phyloP scores from a whole-genome alignment of 495 filamentous ascomycete genomes.

The Talaromyces thailandensis region DNA sequence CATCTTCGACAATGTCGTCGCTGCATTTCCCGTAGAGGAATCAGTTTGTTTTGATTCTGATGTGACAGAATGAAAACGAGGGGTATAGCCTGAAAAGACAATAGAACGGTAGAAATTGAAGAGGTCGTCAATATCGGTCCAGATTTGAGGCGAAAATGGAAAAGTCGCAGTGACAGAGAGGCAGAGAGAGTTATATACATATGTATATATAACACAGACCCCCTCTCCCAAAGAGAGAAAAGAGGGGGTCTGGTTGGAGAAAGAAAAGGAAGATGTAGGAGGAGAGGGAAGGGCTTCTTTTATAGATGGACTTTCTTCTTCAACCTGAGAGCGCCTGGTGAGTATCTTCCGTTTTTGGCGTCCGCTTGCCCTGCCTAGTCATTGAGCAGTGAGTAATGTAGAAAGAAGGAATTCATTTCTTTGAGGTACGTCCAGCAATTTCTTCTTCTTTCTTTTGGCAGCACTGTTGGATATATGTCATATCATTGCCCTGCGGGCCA shows the following conservation, averaged over 20 bases:
- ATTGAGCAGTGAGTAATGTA: not conserved
- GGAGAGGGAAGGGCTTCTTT: not conserved
- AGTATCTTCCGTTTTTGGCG: not conserved
- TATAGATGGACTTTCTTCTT: not conserved
- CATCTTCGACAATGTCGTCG: too few species aligned
- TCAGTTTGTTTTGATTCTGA: too few species aligned
- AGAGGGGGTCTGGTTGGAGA: not conserved
- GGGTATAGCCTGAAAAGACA: too few species aligned
- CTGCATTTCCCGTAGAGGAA: too few species aligned
- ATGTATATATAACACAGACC: not conserved
- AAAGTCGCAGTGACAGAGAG: too few species aligned
- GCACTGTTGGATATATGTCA: not conserved
- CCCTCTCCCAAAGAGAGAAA: not conserved
- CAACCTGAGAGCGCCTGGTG: not conserved
- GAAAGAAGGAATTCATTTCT: not conserved
- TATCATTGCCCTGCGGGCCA: not conserved
- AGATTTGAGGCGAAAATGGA: too few species aligned
- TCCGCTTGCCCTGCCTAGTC: not conserved
- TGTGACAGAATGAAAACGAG: too few species aligned
- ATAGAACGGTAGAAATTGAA: too few species aligned
- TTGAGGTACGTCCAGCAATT: not conserved
- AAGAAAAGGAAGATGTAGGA: not conserved
- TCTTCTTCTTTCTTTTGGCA: not conserved
- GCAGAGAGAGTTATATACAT: not conserved
- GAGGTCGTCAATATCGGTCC: too few species aligned